Evolutionary conservation across 2,329 filamentous ascomycete species (phyloP).

Genomic region (Calonectria ilicicola): DNA sequence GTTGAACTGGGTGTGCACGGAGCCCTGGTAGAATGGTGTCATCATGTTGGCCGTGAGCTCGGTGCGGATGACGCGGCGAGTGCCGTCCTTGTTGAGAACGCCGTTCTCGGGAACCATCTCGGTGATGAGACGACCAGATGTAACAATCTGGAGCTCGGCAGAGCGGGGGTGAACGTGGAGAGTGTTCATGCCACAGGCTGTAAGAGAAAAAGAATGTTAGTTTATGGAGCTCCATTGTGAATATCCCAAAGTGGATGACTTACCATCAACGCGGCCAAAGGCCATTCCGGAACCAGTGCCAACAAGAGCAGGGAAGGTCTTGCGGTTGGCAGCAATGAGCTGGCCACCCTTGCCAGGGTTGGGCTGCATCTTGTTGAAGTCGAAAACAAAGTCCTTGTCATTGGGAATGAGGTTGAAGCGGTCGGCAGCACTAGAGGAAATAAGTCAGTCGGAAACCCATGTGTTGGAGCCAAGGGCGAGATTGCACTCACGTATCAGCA

Average conservation of each 20-base stretch:
- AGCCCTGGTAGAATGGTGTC: constrained; percentile 66
- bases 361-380: constrained; percentile 53
- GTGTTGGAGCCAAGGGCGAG: background rate
- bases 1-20: constrained; percentile 68
- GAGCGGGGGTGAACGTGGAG: constrained; percentile 67
- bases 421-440: constrained; percentile 51
- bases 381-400: constrained; percentile 62
- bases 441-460: background rate
- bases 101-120: constrained; percentile 67
- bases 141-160: constrained; percentile 65
- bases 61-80: constrained; percentile 56
- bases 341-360: constrained; percentile 55
- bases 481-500: constrained; percentile 50
- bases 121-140: constrained; percentile 60
- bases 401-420: constrained; percentile 55
- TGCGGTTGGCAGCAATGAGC: constrained; percentile 64
- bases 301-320: constrained; percentile 68
- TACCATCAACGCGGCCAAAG: constrained; percentile 60
- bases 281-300: constrained; percentile 63
- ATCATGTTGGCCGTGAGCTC: constrained; percentile 59
- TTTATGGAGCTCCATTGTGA: background rate
- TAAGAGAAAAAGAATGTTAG: constrained; percentile 29
- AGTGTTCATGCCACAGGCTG: constrained; percentile 68
- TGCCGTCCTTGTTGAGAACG: constrained; percentile 50
- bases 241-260: constrained; percentile 5